Percentiles rank a stretch among this genome's conserved stretches.
phyloP scores from a whole-genome alignment of 257 asterid species.

The Agastache rugosa region DNA sequence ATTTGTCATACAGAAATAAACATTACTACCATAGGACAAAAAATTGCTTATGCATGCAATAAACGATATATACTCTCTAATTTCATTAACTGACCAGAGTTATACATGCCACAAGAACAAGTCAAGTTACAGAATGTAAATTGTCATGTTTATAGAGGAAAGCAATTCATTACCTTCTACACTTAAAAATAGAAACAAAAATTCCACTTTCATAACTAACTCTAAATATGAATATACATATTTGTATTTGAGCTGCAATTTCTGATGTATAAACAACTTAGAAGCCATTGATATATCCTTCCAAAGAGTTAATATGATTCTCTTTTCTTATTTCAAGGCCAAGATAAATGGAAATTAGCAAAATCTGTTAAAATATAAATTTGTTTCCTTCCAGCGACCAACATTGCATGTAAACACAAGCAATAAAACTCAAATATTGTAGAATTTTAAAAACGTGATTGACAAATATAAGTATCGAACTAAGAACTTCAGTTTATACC shows the following conservation, averaged over 20 bases:
- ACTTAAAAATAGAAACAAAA: too few relatives aligned
- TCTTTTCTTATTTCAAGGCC: neutral
- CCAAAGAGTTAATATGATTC: neutral
- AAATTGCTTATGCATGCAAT: too few relatives aligned
- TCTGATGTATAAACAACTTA: neutral
- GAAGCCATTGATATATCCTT: neutral
- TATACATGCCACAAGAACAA: too few relatives aligned
- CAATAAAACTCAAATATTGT: neutral
- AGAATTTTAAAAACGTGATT: neutral
- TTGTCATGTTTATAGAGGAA: too few relatives aligned
- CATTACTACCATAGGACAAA: too few relatives aligned
- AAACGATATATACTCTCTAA: too few relatives aligned
- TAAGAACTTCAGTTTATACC: constrained; percentile 47
- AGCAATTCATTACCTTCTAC: too few relatives aligned
- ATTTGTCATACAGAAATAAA: too few relatives aligned
- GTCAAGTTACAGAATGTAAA: too few relatives aligned
- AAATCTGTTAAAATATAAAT: neutral
- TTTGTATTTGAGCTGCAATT: neutral
- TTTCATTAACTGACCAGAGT: too few relatives aligned
- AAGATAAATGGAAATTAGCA: neutral
- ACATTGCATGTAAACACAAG: neutral
- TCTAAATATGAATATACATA: too few relatives aligned
- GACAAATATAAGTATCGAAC: neutral
- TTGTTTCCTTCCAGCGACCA: neutral
- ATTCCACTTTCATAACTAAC: too few relatives aligned